These are phyloP conservation scores for Camelina hispida DNA, from an alignment of 345 rosid species.

Conservation along the genomic window DNA sequence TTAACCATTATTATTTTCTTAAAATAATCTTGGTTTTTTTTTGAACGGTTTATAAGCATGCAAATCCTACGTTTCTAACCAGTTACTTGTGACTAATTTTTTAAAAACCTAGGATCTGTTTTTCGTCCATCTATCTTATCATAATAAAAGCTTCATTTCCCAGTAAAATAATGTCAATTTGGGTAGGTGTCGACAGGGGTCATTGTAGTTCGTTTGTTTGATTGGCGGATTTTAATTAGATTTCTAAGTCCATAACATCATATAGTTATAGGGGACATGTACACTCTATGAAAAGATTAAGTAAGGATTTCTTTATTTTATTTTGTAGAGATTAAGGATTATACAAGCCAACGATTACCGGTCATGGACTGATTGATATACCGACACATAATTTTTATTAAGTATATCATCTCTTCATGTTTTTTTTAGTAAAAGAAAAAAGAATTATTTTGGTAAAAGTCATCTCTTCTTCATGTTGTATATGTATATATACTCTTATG, in stretches of 20 bases:
- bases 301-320: too few species aligned
- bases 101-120: not conserved
- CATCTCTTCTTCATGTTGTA: not conserved
- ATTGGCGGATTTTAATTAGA: not conserved
- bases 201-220: conserved; percentile 12
- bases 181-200: conserved; percentile 33
- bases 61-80: conserved; percentile 17
- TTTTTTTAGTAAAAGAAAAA: too few species aligned
- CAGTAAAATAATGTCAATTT: conserved; percentile 11
- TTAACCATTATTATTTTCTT: too few species aligned
- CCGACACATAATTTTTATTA: too few species aligned
- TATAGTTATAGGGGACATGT: not conserved
- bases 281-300: not conserved
- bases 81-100: not conserved
- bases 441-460: too few species aligned
- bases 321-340: not conserved
- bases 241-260: not conserved
- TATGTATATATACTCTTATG: too few species aligned
- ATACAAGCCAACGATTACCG: conserved; percentile 18
- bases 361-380: not conserved
- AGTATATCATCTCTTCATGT: too few species aligned
- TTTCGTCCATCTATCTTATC: conserved; percentile 24
- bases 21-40: not conserved
- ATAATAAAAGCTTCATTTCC: conserved; percentile 3
- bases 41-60: too few species aligned